Percentiles rank a stretch among this genome's conserved stretches.
phyloP scores from a whole-genome alignment of 2,329 filamentous ascomycete species.

The Colletotrichum cereale region DNA sequence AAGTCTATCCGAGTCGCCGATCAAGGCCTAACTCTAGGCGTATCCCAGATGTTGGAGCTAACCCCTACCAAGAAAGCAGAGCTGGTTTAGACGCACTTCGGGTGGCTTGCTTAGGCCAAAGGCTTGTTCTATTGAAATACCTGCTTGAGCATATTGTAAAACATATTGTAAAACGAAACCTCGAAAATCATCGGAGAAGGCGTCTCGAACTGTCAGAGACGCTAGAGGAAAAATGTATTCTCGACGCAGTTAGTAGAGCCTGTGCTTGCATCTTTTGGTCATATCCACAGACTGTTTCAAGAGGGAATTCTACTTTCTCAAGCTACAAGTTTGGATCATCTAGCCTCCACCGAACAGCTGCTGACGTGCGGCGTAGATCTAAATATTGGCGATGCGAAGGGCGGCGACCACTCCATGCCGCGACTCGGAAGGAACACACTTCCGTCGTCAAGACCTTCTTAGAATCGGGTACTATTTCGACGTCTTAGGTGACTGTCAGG shows the following conservation, averaged over 20 bases:
- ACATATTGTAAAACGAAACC: rapidly evolving
- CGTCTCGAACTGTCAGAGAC: not conserved
- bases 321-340: not conserved
- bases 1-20: too few species aligned
- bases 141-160: not conserved
- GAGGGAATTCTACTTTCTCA: not conserved
- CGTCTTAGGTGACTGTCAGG: not conserved
- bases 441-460: not conserved
- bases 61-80: not conserved
- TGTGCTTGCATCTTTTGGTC: not conserved
- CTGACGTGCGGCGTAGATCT: not conserved
- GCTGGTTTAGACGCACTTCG: not conserved
- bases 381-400: not conserved
- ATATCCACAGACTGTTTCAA: not conserved
- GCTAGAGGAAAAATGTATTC: not conserved
- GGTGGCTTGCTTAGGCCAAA: not conserved
- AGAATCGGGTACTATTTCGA: not conserved
- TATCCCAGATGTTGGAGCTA: not conserved
- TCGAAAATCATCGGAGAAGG: not conserved
- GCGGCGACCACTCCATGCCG: not conserved
- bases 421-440: not conserved
- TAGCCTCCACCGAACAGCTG: not conserved
- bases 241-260: not conserved
- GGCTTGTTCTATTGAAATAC: not conserved
- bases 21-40: too few species aligned